These are phyloP conservation scores for Plantago coronopus DNA, from an alignment of 305 asterid species.

Conservation along the genomic window DNA sequence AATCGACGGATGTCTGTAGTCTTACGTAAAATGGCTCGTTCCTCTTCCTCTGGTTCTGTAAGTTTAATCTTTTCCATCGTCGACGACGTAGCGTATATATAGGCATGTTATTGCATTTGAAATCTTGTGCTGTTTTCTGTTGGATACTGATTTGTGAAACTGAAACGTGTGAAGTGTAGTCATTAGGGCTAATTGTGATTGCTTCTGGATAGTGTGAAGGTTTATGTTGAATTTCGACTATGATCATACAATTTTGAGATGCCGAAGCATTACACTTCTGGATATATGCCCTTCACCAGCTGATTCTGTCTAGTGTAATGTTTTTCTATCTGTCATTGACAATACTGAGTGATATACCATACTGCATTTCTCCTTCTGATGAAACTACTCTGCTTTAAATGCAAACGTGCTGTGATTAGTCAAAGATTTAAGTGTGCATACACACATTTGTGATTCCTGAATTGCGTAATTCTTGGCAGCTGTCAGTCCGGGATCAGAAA, in stretches of 20 bases:
- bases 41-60: constrained; percentile 34
- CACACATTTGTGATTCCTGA: not conserved
- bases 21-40: constrained; percentile 29
- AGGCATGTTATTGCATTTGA: constrained; percentile 12
- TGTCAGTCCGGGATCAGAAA: constrained; percentile 36
- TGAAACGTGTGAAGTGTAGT: not conserved
- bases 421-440: not conserved
- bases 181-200: too few species aligned
- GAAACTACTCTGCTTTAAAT: not conserved
- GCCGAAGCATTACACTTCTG: too few species aligned
- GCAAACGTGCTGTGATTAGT: too few species aligned
- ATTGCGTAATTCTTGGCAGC: constrained; percentile 25
- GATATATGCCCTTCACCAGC: too few species aligned
- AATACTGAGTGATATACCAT: too few species aligned
- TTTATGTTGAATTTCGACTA: too few species aligned
- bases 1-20: not conserved
- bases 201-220: too few species aligned
- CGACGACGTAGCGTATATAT: not conserved
- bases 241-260: too few species aligned
- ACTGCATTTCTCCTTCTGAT: not conserved
- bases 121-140: not conserved
- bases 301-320: too few species aligned
- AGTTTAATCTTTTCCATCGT: not conserved
- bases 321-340: too few species aligned
- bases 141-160: not conserved